phyloP scores from a whole-genome alignment of 2,329 filamentous ascomycete species.

The Plenodomus lindquistii region DNA sequence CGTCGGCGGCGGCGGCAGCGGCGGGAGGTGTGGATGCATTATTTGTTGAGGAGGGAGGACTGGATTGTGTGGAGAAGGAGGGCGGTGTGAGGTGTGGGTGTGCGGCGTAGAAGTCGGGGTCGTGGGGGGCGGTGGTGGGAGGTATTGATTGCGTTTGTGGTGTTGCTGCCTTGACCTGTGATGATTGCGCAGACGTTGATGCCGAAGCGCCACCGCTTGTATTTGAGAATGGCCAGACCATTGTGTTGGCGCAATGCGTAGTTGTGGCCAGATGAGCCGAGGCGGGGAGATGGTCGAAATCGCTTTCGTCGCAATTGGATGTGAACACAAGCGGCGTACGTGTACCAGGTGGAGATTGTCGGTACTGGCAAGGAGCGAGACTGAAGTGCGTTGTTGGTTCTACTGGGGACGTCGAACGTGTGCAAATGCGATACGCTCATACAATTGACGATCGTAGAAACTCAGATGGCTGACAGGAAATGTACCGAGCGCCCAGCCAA shows the following conservation, averaged over 20 bases:
- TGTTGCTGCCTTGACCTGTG: slow-evolving; percentile 14
- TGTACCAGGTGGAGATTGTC: no score
- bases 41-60: slow-evolving; percentile 10
- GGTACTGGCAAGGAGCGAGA: background rate
- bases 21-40: background rate
- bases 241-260: slow-evolving; percentile 7
- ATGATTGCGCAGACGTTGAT: slow-evolving; percentile 16
- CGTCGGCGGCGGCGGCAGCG: slow-evolving; percentile 12
- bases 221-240: slow-evolving; percentile 29
- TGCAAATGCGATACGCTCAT: background rate
- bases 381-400: background rate
- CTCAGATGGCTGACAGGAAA: background rate
- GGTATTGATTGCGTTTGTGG: slow-evolving; percentile 8
- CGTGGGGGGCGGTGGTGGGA: slow-evolving; percentile 46
- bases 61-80: slow-evolving; percentile 16
- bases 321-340: no score
- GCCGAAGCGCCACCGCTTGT: background rate
- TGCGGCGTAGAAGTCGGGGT: slow-evolving; percentile 59
- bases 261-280: background rate
- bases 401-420: background rate
- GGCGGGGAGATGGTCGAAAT: no score
- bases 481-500: slow-evolving; percentile 19
- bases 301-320: no score
- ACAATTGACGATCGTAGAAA: background rate
- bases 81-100: slow-evolving; percentile 53